Percentiles rank a stretch among this genome's conserved stretches.
Conservation (phyloP, 768 basidiomycete species). For the Tubosaeta sp. region DNA sequence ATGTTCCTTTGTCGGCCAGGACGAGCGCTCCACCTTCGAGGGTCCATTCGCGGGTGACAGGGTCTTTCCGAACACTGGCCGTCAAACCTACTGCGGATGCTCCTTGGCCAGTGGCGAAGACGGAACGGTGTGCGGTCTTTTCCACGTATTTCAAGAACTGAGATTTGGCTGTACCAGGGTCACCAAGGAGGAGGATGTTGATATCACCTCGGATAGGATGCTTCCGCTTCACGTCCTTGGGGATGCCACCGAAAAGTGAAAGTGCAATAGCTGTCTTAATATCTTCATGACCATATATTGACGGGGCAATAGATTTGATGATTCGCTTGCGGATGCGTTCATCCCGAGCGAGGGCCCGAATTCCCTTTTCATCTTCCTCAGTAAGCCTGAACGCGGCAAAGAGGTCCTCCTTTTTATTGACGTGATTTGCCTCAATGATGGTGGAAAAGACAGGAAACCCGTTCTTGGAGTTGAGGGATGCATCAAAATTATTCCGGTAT, state of each 20-base stretch:
- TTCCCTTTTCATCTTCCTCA: constrained; percentile 94
- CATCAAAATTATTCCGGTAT: constrained; percentile 98
- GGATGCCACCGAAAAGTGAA: constrained; percentile 89
- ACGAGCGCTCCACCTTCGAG: constrained; percentile 97
- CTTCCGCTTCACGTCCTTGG: constrained; percentile 96
- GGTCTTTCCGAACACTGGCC: constrained; percentile 98
- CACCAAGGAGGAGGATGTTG: constrained; percentile 92
- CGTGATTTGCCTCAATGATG: constrained; percentile 94
- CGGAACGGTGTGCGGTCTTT: constrained; percentile 96
- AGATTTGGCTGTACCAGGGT: constrained; percentile 98
- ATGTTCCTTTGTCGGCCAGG: constrained; percentile 97
- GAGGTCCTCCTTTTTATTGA: constrained; percentile 98
- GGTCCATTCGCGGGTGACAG: constrained; percentile 97
- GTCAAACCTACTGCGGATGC: constrained; percentile 98
- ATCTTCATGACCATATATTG: constrained; percentile 98
- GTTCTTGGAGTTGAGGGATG: constrained; percentile 96
- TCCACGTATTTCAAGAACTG: constrained; percentile 99
- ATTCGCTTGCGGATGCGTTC: constrained; percentile 96
- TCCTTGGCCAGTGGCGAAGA: constrained; percentile 98
- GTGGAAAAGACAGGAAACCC: constrained; percentile 99
- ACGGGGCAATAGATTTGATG: constrained; percentile 97
- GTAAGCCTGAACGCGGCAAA: constrained; percentile 98
- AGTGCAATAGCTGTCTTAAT: constrained; percentile 98
- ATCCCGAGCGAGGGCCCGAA: constrained; percentile 81
- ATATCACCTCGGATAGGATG: constrained; percentile 97